Conservation (phyloP, 1,284 basidiomycete species). For the Wallemia ichthyophaga region DNA sequence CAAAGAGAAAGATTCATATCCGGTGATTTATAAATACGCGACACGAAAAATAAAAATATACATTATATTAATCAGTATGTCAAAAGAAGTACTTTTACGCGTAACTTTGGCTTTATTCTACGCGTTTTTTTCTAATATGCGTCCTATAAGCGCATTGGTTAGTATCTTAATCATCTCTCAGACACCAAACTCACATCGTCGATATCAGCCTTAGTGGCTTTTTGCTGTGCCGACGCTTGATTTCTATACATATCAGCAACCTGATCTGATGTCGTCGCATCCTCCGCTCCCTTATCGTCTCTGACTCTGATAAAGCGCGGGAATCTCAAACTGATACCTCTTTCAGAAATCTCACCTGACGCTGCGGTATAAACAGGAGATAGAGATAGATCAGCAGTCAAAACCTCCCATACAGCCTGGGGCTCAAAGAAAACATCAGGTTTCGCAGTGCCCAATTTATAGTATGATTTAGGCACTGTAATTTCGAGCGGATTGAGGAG, state of each 20-base stretch:
- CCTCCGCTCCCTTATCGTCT: slow-evolving; percentile 74
- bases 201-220: slow-evolving; percentile 27
- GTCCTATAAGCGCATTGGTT: background rate
- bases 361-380: slow-evolving; percentile 92
- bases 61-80: background rate
- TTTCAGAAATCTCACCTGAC: slow-evolving; percentile 65
- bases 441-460: slow-evolving; percentile 59
- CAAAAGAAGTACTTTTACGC: background rate
- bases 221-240: slow-evolving; percentile 47
- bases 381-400: slow-evolving; percentile 83
- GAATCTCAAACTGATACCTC: slow-evolving; percentile 82
- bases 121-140: background rate
- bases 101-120: background rate
- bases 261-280: slow-evolving; percentile 75
- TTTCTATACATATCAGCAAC: slow-evolving; percentile 80
- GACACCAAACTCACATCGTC: background rate
- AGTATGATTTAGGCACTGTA: slow-evolving; percentile 14
- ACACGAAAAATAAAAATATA: background rate
- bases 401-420: slow-evolving; percentile 86
- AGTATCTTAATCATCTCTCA: background rate
- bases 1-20: background rate
- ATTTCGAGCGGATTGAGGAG: slow-evolving; percentile 47
- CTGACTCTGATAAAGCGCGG: slow-evolving; percentile 72
- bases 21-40: background rate
- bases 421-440: slow-evolving; percentile 89